phyloP scores from a whole-genome alignment of 2,329 filamentous ascomycete species.

The Lecanicillium sp. region DNA sequence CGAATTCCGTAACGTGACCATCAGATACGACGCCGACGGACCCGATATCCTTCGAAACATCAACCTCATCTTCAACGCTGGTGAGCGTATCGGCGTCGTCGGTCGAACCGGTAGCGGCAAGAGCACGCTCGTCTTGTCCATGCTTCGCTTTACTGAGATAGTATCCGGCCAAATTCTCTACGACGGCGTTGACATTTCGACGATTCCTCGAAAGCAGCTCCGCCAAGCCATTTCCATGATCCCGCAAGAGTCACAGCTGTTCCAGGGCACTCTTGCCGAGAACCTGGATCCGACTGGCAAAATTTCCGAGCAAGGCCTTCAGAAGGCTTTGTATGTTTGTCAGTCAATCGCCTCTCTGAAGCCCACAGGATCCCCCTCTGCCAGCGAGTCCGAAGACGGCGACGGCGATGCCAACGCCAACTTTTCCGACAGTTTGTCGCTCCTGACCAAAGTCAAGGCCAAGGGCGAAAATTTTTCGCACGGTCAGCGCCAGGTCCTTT shows the following conservation, averaged over 20 bases:
- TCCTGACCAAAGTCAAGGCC: constrained; percentile 43
- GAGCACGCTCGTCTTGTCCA: constrained; percentile 58
- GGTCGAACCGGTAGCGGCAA: constrained; percentile 81
- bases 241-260: constrained; percentile 54
- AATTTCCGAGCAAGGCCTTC: constrained; percentile 46
- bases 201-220: constrained; percentile 42
- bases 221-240: constrained; percentile 52
- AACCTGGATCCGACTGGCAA: constrained; percentile 61
- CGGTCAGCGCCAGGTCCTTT: constrained; percentile 52
- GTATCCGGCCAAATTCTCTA: constrained; percentile 47
- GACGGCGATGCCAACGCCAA: constrained; percentile 17
- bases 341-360: constrained; percentile 50
- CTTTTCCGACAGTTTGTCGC: constrained; percentile 24
- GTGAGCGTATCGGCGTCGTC: constrained; percentile 72
- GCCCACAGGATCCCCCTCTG: constrained; percentile 30
- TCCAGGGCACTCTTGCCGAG: constrained; percentile 45
- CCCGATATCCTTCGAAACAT: constrained; percentile 45
- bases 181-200: constrained; percentile 49
- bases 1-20: constrained; percentile 46
- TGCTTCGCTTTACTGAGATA: constrained; percentile 51
- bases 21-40: constrained; percentile 40
- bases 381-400: constrained; percentile 14
- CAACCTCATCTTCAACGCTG: constrained; percentile 50
- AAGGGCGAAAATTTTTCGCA: constrained; percentile 52
- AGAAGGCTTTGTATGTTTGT: constrained; percentile 56